These are phyloP conservation scores for Ascodesmis nigricans DNA, from an alignment of 495 filamentous ascomycete genomes.

Conservation along the genomic window DNA sequence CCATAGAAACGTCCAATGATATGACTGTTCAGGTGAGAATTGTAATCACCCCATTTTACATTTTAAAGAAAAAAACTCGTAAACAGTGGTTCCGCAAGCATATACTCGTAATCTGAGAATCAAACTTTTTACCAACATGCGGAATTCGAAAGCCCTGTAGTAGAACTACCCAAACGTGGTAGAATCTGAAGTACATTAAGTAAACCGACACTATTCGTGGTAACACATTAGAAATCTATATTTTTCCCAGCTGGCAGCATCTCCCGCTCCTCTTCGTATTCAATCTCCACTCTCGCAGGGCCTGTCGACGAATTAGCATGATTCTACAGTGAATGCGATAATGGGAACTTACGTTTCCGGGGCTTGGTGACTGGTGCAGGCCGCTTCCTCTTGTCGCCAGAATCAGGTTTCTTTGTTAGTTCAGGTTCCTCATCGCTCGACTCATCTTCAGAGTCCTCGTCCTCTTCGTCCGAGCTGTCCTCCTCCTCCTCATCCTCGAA, in stretches of 20 bases:
- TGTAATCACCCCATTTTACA: too few relatives aligned
- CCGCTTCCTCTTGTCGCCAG: conserved; percentile 28
- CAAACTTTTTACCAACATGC: too few relatives aligned
- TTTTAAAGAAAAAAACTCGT: too few relatives aligned
- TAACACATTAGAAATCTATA: conserved; percentile 12
- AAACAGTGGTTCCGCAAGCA: too few relatives aligned
- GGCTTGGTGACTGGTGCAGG: conserved; percentile 22
- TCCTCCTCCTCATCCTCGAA: conserved; percentile 26
- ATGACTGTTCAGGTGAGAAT: too few relatives aligned
- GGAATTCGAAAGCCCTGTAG: too few relatives aligned
- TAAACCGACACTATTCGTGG: too few relatives aligned
- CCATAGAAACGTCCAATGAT: too few relatives aligned
- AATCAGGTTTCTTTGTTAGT: conserved; percentile 15
- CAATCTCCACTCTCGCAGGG: conserved; percentile 27
- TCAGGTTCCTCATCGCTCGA: conserved; percentile 18
- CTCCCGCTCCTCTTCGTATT: conserved; percentile 30
- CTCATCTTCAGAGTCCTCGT: conserved; percentile 27
- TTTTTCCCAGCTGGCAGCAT: conserved; percentile 13
- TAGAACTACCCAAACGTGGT: too few relatives aligned
- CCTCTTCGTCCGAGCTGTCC: conserved; percentile 16
- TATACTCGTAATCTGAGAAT: too few relatives aligned
- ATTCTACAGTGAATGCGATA: not conserved
- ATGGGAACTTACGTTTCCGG: conserved; percentile 22
- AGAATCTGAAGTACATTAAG: too few relatives aligned
- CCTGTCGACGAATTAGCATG: conserved; percentile 9